Evolutionary conservation across 257 asterid genomes (phyloP).

Genomic region (Solanum arcanum): DNA sequence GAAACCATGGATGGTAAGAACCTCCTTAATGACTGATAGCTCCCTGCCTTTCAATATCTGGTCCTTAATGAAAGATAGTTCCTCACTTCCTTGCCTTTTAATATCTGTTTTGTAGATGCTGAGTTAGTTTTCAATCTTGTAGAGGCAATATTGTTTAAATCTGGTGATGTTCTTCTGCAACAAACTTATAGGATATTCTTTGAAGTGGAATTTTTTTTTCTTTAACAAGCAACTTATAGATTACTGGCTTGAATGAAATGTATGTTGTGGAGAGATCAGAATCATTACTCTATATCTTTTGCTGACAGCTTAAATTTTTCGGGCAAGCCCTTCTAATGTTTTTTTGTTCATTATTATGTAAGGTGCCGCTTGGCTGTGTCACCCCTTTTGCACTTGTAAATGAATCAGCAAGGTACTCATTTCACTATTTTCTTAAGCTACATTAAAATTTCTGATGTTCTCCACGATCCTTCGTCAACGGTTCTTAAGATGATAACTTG

Average conservation of each 20-base stretch:
- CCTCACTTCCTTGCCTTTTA: background rate
- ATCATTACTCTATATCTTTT: background rate
- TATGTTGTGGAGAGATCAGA: background rate
- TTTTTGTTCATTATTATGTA: conserved; percentile 10
- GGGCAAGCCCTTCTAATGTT: background rate
- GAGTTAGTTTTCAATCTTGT: background rate
- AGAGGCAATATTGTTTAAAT: background rate
- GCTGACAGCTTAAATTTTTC: background rate
- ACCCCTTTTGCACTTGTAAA: conserved; percentile 90
- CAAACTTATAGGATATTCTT: background rate
- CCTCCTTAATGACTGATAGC: background rate
- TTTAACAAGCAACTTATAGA: background rate
- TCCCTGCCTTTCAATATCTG: background rate
- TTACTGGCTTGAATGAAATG: background rate
- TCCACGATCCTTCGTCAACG: background rate
- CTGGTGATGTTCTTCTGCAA: background rate
- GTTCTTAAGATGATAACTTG: background rate
- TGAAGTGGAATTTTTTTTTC: background rate
- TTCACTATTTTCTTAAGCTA: background rate
- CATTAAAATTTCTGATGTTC: background rate
- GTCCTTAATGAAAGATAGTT: background rate
- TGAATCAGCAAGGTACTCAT: conserved; percentile 67
- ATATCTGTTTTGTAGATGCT: background rate
- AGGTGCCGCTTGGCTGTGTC: conserved; percentile 90
- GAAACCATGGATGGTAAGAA: background rate